Base-by-base conservation (phyloP, 345 rosid genomes). In the Salix viminalis region DNA sequence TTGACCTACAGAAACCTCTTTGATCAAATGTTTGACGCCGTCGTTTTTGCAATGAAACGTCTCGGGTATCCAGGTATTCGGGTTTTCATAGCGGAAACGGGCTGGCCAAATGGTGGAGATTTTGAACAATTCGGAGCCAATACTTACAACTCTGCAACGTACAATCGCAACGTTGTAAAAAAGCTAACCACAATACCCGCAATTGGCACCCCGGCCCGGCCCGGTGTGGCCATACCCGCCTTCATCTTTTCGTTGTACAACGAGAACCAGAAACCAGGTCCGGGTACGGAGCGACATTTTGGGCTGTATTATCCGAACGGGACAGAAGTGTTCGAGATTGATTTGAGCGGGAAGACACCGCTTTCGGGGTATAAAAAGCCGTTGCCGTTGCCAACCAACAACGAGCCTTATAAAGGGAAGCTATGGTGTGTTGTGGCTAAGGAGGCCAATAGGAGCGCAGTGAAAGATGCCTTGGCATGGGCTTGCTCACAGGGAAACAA, bases 401-500 rank as follows among this genome's bases (percentile, higher is more conserved):
- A 95, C 37, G 94, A 90, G 85, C 80, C 81, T 60, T 93, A 85
- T 72, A 89, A 89, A 50, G 97, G 97, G 74, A 86, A 85, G 87
- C 80, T 93, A 34, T 95, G 97, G 97, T 95, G 97, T 54, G 87
- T 95, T 75, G 97, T 75, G 81, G 91, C 85, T 39, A 81, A 85
- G 79, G 89, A 81, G 71, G 94, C 87, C 9, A 93, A 93, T 44
- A 71, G 50, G 82, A 95, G 82, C 8, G 90, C 84, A 48, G 65
- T 93, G 70, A 88, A 60, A 9, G 83, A 87, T 5, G 97, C 99
- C 44, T 37, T 93, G 72, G 74, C 91, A 50, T 95, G 86, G 77
- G 99, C 96, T 0, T 95, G 99, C 79, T 89, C 96, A n/a, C 97
- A 92, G 90, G 94, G 97, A 87, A 95, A 91, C 54, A 89, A 77